A percentile compares a stretch with the other conserved stretches of the same genome.
Evolutionary conservation across 1,284 basidiomycete species (phyloP).

Genomic region (Apiotrichum gracile): DNA sequence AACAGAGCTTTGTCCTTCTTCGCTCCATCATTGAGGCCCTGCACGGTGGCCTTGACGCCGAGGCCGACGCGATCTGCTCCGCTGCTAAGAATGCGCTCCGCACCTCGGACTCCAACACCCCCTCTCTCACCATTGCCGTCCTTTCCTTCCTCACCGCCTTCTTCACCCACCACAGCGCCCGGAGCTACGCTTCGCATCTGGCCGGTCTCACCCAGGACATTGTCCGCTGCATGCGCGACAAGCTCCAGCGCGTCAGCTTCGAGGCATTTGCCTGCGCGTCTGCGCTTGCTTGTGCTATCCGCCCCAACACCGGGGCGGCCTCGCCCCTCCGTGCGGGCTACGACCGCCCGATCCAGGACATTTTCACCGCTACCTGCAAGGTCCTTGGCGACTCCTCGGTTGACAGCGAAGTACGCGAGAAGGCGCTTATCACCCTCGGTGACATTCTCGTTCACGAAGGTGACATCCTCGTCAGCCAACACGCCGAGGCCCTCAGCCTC

Average conservation of each 20-base stretch:
- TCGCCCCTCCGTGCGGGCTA: conserved; percentile 34
- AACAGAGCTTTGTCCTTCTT: conserved; percentile 76
- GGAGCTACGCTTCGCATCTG: conserved; percentile 60
- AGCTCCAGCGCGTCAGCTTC: conserved; percentile 53
- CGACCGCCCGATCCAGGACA: conserved; percentile 55
- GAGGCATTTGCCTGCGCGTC: conserved; percentile 64
- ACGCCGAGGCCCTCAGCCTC: conserved; percentile 53
- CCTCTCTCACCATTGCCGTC: conserved; percentile 69
- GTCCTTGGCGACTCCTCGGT: conserved; percentile 74
- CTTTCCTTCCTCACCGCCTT: conserved; percentile 79
- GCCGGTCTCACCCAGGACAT: conserved; percentile 65
- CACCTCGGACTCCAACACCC: conserved; percentile 58
- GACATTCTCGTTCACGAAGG: conserved; percentile 81
- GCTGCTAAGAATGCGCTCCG: conserved; percentile 32
- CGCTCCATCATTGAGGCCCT: conserved; percentile 71
- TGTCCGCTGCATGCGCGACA: conserved; percentile 59
- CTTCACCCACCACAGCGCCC: conserved; percentile 71
- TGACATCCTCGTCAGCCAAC: conserved; percentile 53
- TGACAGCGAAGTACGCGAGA: conserved; percentile 81
- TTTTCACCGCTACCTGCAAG: conserved; percentile 68
- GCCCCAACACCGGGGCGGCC: conserved; percentile 31
- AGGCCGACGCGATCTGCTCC: conserved; percentile 54
- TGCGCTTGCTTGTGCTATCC: conserved; percentile 48
- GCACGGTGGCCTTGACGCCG: conserved; percentile 71
- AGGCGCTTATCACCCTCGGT: conserved; percentile 75